A percentile compares a stretch with the other conserved stretches of the same genome.
Evolutionary conservation across 495 filamentous ascomycete species (phyloP).

Genomic region (Aspergillus diversus): DNA sequence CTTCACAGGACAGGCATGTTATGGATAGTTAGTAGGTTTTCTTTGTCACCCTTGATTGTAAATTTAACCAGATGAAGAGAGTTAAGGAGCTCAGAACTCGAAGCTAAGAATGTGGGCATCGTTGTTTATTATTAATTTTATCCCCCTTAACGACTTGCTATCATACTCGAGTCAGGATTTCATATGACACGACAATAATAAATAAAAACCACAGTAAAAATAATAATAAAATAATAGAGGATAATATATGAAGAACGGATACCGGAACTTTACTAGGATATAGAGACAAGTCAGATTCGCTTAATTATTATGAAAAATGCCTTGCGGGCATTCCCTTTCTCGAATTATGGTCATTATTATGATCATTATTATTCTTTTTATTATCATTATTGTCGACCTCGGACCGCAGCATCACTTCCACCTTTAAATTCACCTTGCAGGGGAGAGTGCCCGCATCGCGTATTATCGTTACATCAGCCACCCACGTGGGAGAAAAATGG

Average conservation of each 20-base stretch:
- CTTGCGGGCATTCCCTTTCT: too few relatives aligned
- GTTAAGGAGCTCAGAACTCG: too few relatives aligned
- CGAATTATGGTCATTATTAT: neutral
- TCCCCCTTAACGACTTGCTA: neutral
- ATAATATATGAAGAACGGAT: neutral
- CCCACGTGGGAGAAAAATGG: constrained; percentile 26
- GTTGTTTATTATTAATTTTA: neutral
- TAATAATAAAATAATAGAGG: neutral
- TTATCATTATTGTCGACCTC: neutral
- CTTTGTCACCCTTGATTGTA: too few relatives aligned
- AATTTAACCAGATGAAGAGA: too few relatives aligned
- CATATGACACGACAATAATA: neutral
- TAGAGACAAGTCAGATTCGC: neutral
- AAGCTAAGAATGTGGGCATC: too few relatives aligned
- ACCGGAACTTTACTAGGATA: neutral
- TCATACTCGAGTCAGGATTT: neutral
- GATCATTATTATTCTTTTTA: neutral
- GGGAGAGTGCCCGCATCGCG: neutral
- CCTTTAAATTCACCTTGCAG: neutral
- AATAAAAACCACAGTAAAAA: neutral
- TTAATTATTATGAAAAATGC: neutral
- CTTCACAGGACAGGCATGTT: neutral
- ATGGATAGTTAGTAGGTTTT: too few relatives aligned
- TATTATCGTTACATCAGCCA: constrained; percentile 2
- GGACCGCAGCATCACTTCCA: neutral